Percentiles rank a stretch among this genome's conserved stretches.
Conservation (phyloP, 192 early-diverging fungal species). For the Coemansia sp. region DNA sequence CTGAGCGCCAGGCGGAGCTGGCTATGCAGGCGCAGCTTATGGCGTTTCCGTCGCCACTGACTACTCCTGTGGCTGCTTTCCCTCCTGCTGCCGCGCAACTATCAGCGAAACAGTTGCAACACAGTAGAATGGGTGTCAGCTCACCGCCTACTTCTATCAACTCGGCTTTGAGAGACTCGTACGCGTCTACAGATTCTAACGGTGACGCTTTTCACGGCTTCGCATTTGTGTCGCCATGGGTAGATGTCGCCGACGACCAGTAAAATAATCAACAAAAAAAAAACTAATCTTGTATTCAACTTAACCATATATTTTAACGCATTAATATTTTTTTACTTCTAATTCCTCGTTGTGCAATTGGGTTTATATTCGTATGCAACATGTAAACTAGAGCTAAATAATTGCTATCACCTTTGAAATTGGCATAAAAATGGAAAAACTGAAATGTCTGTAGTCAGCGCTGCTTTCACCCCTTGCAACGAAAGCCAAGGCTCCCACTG, state of each 20-base stretch:
- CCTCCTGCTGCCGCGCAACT: not conserved
- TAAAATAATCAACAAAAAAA: conserved; percentile 12
- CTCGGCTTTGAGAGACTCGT: conserved; percentile 16
- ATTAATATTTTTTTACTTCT: not conserved
- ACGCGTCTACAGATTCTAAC: conserved; percentile 22
- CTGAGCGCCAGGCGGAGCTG: conserved; percentile 49
- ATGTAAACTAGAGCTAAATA: not conserved
- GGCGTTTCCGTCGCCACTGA: conserved; percentile 28
- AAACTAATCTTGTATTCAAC: conserved; percentile 3
- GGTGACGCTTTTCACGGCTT: conserved; percentile 53
- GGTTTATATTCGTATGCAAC: not conserved
- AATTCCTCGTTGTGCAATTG: not conserved
- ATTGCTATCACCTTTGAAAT: not conserved
- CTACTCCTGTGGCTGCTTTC: conserved; percentile 5
- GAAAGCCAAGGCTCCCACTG: too few relatives aligned
- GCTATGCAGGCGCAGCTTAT: conserved; percentile 42
- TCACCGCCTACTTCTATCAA: conserved; percentile 29
- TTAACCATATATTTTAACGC: not conserved
- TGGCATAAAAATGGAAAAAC: not conserved
- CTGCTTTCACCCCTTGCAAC: too few relatives aligned
- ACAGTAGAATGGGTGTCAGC: conserved; percentile 26
- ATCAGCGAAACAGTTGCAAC: conserved; percentile 16
- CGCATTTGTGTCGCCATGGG: conserved; percentile 48
- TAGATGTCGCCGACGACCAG: conserved; percentile 29
- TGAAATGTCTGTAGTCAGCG: not conserved